Base-by-base conservation (phyloP, 192 early-diverging fungal species). In the Spinellus fusiger region DNA sequence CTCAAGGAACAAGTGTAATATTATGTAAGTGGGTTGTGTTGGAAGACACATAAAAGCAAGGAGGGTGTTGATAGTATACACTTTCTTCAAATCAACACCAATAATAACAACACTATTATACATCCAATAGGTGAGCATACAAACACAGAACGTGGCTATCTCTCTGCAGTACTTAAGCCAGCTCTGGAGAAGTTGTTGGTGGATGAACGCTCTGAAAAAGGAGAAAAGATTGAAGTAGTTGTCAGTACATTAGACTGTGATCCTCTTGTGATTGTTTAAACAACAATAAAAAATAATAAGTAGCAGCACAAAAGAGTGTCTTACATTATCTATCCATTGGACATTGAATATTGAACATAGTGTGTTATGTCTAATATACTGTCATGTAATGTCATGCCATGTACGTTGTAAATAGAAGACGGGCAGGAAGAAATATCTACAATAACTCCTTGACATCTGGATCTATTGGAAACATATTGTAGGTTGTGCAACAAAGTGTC, bases 111-210 rank as follows among this genome's bases (percentile, higher is more conserved):
- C 7, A 16, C 25, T 5, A 40, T 25, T 61, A 46, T 31, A 25
- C 31, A 59, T 23, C 29, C n/a, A 26, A 8, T 46, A 79, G 84
- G 81, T 57, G 95, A 98, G 69, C 95, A 98, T 59, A 78, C 91
- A 18, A 98, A 98, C 64, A 90, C 92, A 0, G 93, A 98, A 68
- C 82, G 95, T 49, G 93, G 93, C 8, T 98, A 85, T 60, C 70
- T 98, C 47, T 54, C 67, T 5, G 78, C 77, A 15, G 71, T 85
- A 12, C 66, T 95, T 22, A 80, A 88, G 54, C 77, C 79, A 13
- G 71, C 75, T 8, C 64, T 95, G 54, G 75, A 82, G 47, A 65
- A 68, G 44, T 64, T 85, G 31, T 64, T 89, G 15, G 38, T 16
- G 0, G 49, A 58, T 46, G 70, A 71, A 37, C 47, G 8, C 8